Conservation (phyloP, 225 moss, liverwort and hornwort species). For the Straminergon stramineum region DNA sequence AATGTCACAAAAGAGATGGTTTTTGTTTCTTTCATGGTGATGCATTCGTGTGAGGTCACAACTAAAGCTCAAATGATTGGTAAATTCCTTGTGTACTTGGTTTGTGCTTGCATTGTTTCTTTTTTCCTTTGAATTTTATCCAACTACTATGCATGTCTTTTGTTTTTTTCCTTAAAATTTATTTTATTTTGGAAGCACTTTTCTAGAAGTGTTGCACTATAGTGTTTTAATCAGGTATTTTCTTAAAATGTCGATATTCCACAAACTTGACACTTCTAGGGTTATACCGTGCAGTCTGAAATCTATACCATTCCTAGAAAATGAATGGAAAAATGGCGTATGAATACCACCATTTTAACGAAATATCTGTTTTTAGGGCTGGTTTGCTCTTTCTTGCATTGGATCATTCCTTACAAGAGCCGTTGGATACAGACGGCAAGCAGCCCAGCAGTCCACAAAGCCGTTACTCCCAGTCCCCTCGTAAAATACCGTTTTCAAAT, state of each 20-base stretch:
- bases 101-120: not conserved
- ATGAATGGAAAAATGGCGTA: too few species aligned
- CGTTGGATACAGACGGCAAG: not conserved
- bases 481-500: not conserved
- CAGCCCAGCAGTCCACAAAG: not conserved
- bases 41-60: too few species aligned
- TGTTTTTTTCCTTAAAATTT: rapidly evolving
- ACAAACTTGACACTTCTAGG: too few species aligned
- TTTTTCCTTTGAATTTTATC: not conserved
- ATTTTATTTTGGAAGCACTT: not conserved
- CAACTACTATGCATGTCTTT: not conserved
- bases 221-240: not conserved
- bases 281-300: too few species aligned
- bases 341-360: too few species aligned
- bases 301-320: too few species aligned
- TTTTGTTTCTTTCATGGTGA: too few species aligned
- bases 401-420: not conserved
- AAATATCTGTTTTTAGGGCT: too few species aligned
- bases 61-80: too few species aligned
- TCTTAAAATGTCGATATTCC: too few species aligned
- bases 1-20: too few species aligned
- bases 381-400: not conserved
- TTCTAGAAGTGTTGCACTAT: not conserved
- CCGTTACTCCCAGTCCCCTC: not conserved
- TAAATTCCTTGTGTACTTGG: too few species aligned